A percentile compares a stretch with the other conserved stretches of the same genome.
These are phyloP conservation scores for Trichoderma sp. DNA, from an alignment of 2,329 filamentous ascomycete species.

Conservation along the genomic window DNA sequence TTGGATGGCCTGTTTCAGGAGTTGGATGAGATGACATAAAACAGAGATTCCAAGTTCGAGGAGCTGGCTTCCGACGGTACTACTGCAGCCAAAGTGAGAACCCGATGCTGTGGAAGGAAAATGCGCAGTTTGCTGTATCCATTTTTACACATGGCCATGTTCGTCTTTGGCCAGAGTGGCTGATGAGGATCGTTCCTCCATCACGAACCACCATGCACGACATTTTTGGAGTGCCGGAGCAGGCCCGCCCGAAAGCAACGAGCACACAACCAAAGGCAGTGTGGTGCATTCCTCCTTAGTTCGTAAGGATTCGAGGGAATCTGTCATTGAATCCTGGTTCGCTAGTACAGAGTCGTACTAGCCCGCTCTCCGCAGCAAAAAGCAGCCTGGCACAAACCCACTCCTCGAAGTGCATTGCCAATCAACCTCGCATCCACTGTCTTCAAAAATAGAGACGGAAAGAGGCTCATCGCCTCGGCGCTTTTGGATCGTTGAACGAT, in stretches of 20 bases:
- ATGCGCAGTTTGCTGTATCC: neutral
- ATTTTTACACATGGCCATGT: neutral
- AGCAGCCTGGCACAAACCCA: neutral
- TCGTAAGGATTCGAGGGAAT: neutral
- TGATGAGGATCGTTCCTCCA: conserved; percentile 5
- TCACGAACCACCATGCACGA: conserved; percentile 3
- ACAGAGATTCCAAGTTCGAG: neutral
- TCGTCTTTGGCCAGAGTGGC: neutral
- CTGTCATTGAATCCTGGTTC: neutral
- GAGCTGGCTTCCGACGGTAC: neutral
- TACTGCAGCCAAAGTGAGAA: neutral
- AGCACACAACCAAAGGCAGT: neutral
- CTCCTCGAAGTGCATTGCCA: neutral
- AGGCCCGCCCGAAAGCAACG: neutral
- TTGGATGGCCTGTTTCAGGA: neutral
- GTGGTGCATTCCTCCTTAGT: neutral
- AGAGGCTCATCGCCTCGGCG: conserved; percentile 1
- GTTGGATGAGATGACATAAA: neutral
- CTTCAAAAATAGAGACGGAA: neutral
- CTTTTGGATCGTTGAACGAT: neutral
- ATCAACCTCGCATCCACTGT: neutral
- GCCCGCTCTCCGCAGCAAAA: neutral
- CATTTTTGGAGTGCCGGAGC: conserved; percentile 1
- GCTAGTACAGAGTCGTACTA: neutral
- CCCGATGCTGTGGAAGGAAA: neutral